phyloP scores from a whole-genome alignment of 495 filamentous ascomycete species.

The Lineolata rhizophorae region DNA sequence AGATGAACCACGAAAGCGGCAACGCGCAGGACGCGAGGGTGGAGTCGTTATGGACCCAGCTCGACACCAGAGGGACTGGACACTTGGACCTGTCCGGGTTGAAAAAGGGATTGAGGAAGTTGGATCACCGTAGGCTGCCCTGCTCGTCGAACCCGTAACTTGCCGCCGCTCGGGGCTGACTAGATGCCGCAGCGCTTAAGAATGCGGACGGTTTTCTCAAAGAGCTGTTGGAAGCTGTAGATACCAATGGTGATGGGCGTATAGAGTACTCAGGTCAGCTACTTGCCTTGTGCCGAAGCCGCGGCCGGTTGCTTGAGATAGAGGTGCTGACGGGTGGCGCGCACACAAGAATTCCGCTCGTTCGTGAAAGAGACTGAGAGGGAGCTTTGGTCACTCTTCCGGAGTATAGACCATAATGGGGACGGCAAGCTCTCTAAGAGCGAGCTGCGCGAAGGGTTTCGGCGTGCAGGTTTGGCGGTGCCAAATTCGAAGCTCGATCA shows the following conservation, averaged over 20 bases:
- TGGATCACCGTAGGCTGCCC: slow-evolving; percentile 68
- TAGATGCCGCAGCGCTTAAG: slow-evolving; percentile 49
- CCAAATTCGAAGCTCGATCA: slow-evolving; percentile 53
- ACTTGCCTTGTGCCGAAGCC: background rate
- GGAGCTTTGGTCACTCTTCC: slow-evolving; percentile 61
- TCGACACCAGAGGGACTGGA: slow-evolving; percentile 56
- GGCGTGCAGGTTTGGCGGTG: slow-evolving; percentile 54
- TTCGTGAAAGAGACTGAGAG: slow-evolving; percentile 77
- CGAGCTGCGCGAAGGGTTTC: slow-evolving; percentile 61
- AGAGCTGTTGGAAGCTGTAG: slow-evolving; percentile 57
- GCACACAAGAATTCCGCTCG: slow-evolving; percentile 51
- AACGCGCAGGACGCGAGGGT: slow-evolving; percentile 42
- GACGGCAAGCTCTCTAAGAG: slow-evolving; percentile 77
- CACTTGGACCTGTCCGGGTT: slow-evolving; percentile 64
- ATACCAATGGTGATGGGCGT: slow-evolving; percentile 65
- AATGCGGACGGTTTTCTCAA: slow-evolving; percentile 75
- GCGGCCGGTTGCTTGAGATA: background rate
- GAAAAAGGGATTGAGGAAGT: slow-evolving; percentile 61
- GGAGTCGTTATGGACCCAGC: slow-evolving; percentile 53
- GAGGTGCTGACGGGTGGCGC: too few species aligned
- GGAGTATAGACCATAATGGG: slow-evolving; percentile 63
- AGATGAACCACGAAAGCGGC: background rate
- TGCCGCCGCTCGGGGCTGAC: slow-evolving; percentile 3
- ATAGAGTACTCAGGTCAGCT: slow-evolving; percentile 70
- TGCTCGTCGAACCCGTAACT: background rate